Evolutionary conservation across 441 rosid species (phyloP).

Genomic region (Gossypium schwendimanii): DNA sequence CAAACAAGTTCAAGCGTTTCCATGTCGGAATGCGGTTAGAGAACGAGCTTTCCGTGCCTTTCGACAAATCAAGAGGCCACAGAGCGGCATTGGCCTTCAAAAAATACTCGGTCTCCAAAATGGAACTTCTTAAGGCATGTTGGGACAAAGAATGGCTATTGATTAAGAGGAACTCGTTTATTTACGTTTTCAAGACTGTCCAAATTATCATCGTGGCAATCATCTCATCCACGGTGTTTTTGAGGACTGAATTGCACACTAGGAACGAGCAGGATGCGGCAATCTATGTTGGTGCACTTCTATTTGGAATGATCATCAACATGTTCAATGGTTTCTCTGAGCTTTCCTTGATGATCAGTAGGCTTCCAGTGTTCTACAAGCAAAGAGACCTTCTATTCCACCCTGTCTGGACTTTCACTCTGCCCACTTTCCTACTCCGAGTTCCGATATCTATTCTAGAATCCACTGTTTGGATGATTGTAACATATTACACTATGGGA

Average conservation of each 20-base stretch:
- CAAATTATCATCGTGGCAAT: constrained; percentile 61
- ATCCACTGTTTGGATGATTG: constrained; percentile 46
- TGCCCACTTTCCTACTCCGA: constrained; percentile 56
- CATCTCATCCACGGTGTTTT: constrained; percentile 53
- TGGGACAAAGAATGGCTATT: constrained; percentile 80
- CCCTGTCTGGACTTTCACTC: constrained; percentile 75
- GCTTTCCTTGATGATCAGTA: constrained; percentile 44
- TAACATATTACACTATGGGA: constrained; percentile 67
- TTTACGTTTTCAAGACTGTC: constrained; percentile 55
- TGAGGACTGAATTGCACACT: constrained; percentile 49
- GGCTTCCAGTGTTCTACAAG: constrained; percentile 89
- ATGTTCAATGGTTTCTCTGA: constrained; percentile 86
- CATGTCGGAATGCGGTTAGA: constrained; percentile 50
- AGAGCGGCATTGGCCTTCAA: constrained; percentile 63
- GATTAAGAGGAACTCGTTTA: constrained; percentile 56
- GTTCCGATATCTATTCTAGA: constrained; percentile 65
- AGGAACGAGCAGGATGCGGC: constrained; percentile 47
- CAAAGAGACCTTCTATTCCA: constrained; percentile 78
- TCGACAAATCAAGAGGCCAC: constrained; percentile 48
- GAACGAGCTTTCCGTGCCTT: constrained; percentile 51
- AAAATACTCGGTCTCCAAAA: constrained; percentile 45
- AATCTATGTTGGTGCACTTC: constrained; percentile 50
- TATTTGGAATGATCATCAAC: constrained; percentile 53
- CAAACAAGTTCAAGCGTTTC: constrained; percentile 47
- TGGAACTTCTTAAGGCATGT: constrained; percentile 61